A percentile compares a stretch with the other conserved stretches of the same genome.
Conservation (phyloP, 2,329 filamentous ascomycete species). For the Alternaria arborescens region DNA sequence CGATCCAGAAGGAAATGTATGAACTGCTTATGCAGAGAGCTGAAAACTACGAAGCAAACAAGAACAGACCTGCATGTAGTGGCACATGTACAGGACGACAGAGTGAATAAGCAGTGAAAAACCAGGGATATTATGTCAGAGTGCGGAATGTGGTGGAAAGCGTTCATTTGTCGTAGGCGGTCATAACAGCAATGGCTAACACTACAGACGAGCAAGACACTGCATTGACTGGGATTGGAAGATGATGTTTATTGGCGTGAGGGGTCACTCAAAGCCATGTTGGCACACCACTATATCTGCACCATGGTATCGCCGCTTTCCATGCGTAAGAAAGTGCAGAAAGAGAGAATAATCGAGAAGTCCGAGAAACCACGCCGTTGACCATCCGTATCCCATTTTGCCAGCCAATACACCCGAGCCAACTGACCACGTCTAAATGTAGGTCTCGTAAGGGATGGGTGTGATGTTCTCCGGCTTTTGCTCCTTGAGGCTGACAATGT, state of each 20-base stretch:
- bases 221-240: slow-evolving; percentile 28
- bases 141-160: neutral
- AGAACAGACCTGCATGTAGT: neutral
- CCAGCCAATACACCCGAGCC: slow-evolving; percentile 35
- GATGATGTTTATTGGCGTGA: slow-evolving; percentile 48
- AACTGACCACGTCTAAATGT: slow-evolving; percentile 73
- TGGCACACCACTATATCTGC: slow-evolving; percentile 47
- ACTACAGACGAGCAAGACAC: slow-evolving; percentile 5
- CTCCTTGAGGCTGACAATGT: slow-evolving; percentile 80
- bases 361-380: slow-evolving; percentile 53
- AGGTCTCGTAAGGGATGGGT: slow-evolving; percentile 96
- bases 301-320: slow-evolving; percentile 49
- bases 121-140: too few species aligned
- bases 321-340: slow-evolving; percentile 52
- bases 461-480: slow-evolving; percentile 90
- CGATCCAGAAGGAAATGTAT: too few species aligned
- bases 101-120: neutral
- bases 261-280: slow-evolving; percentile 48
- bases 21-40: too few species aligned
- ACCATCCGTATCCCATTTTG: slow-evolving; percentile 52
- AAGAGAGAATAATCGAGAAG: slow-evolving; percentile 50
- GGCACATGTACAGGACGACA: neutral
- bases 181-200: neutral
- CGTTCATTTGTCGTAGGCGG: neutral
- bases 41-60: neutral